Percentiles rank a stretch among this genome's conserved stretches.
Conservation (phyloP, 371 early-diverging fungal genomes). For the Funneliformis caledonium region DNA sequence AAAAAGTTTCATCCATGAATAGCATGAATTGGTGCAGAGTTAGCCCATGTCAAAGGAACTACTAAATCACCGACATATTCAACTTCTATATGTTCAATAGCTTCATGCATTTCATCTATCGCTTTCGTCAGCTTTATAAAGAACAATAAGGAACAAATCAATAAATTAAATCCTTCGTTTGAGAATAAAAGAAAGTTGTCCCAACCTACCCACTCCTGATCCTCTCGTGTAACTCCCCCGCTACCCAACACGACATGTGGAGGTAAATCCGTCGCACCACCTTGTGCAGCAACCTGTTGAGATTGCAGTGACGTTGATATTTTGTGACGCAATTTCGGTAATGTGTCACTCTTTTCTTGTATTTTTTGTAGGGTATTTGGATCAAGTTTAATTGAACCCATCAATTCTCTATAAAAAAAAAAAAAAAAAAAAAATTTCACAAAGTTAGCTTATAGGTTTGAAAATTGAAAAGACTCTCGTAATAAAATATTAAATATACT, state of each 20-base stretch:
- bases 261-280: background rate
- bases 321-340: conserved; percentile 29
- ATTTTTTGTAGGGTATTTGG: conserved; percentile 34
- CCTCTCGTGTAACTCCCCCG: conserved; percentile 44
- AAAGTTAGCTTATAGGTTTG: background rate
- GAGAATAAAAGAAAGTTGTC: background rate
- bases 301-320: conserved; percentile 25
- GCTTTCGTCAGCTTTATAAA: conserved; percentile 47
- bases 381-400: conserved; percentile 32
- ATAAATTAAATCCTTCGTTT: background rate
- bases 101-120: conserved; percentile 53
- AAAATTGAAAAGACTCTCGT: background rate
- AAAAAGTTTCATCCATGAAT: background rate
- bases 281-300: conserved; percentile 27
- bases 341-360: conserved; percentile 39
- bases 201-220: conserved; percentile 46
- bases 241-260: conserved; percentile 31
- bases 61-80: conserved; percentile 57
- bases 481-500: conserved; percentile 25
- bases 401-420: conserved; percentile 15
- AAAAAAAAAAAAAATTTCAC: background rate
- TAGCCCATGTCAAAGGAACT: conserved; percentile 50
- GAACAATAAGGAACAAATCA: background rate
- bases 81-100: conserved; percentile 52
- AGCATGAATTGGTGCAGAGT: conserved; percentile 1